Conservation (phyloP, 1,139 yeast species). For the Eremothecium sinecaudum region DNA sequence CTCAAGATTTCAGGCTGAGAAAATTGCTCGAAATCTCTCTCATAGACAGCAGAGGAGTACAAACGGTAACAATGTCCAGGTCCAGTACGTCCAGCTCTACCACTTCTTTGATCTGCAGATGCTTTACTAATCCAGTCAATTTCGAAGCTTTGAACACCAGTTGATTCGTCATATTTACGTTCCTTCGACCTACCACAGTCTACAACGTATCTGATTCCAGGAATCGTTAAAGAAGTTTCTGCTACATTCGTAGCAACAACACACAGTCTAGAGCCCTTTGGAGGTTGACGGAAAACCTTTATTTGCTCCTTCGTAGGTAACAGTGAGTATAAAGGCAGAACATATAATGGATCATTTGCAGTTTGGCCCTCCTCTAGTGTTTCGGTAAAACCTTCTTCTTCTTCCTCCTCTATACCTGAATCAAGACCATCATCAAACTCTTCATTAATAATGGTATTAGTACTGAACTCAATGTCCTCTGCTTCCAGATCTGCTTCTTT, state of each 20-base stretch:
- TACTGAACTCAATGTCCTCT: slow-evolving; percentile 81
- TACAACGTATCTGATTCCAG: slow-evolving; percentile 88
- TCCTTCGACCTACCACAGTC: slow-evolving; percentile 95
- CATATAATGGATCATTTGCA: slow-evolving; percentile 73
- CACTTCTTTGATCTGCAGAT: slow-evolving; percentile 89
- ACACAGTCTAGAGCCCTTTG: slow-evolving; percentile 76
- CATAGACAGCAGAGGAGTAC: slow-evolving; percentile 91
- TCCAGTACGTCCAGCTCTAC: slow-evolving; percentile 99
- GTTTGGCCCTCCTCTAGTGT: slow-evolving; percentile 65
- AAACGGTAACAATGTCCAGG: slow-evolving; percentile 96
- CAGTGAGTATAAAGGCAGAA: slow-evolving; percentile 82
- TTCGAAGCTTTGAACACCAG: slow-evolving; percentile 89
- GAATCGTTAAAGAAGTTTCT: slow-evolving; percentile 93
- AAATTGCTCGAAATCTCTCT: slow-evolving; percentile 73
- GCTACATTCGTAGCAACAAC: slow-evolving; percentile 97
- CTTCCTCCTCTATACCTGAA: slow-evolving; percentile 29
- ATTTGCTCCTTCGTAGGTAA: slow-evolving; percentile 90
- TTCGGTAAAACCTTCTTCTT: slow-evolving; percentile 90
- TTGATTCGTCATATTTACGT: slow-evolving; percentile 67
- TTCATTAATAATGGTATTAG: slow-evolving; percentile 35
- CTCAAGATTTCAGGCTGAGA: slow-evolving; percentile 82
- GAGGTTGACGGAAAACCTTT: slow-evolving; percentile 84
- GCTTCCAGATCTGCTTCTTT: slow-evolving; percentile 65
- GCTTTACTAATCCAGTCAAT: slow-evolving; percentile 93
- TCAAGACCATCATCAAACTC: slow-evolving; percentile 23